Evolutionary conservation across 495 filamentous ascomycete species (phyloP).

Genomic region (Aspergillus sclerotioniger): DNA sequence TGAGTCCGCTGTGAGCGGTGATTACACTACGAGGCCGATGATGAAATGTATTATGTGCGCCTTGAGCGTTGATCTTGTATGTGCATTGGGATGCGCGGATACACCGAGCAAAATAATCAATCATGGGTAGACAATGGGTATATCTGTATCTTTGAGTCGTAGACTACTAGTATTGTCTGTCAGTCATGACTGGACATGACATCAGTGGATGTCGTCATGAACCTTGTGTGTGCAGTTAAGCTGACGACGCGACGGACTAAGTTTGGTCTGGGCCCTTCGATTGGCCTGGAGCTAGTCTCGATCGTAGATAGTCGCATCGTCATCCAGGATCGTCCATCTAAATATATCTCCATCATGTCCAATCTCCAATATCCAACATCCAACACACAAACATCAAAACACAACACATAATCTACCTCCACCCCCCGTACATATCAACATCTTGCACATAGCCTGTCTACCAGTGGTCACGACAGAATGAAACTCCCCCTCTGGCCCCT

Average conservation of each 20-base stretch:
- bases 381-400: neutral
- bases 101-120: neutral
- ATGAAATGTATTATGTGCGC: neutral
- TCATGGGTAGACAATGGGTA: neutral
- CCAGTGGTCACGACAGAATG: neutral
- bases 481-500: conserved; percentile 2
- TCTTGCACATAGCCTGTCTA: neutral
- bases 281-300: neutral
- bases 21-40: conserved; percentile 2
- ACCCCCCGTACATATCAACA: neutral
- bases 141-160: neutral
- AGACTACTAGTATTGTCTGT: neutral
- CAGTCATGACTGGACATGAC: neutral
- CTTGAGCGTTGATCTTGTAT: neutral
- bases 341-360: neutral
- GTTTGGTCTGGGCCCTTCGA: neutral
- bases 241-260: neutral
- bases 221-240: neutral
- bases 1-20: neutral
- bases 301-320: neutral
- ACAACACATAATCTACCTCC: neutral
- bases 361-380: neutral
- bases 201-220: conserved; percentile 3
- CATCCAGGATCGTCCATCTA: neutral
- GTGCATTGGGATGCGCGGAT: neutral